Base-by-base conservation (phyloP, 345 rosid genomes). In the Eucalyptus pauciflora region DNA sequence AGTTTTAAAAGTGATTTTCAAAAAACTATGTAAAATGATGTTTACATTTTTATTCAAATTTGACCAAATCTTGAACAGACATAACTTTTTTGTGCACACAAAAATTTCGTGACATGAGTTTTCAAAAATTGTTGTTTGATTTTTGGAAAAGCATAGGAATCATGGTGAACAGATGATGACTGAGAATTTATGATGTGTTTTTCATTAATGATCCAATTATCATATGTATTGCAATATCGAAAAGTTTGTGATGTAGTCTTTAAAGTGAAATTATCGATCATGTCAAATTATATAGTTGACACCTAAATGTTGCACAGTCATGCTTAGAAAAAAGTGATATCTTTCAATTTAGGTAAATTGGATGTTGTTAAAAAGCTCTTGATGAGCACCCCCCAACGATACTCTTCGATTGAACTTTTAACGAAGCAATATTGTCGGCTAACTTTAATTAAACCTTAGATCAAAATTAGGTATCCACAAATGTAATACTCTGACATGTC, bases 251-350 rank as follows among this genome's bases (percentile, higher is more conserved):
- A 7, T 10, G 7, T n/a, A 16, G 2, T 64, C 0, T 14, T 64
- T 0, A 2, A 67, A 67, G 10, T n/a, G 22, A 27, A 67, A n/a
- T 31, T n/a, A 2, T 7, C 0, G 2, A 1, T 67, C 41, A 4
- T 31, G 41, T 67, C 5, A 67, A 15, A 67, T 67, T 17, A 7
- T 31, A 67, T 8, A n/a, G 20, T 25, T 29, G 18, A 8, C 6
- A 67, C 0, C 2, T 31, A 67, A 15, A 67, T 4, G 0, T 67
- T 0, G 0, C 6, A 31, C 0, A 1, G 11, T 0, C 2, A 3
- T 69, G 24, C 12, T 16, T 31, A 67, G 25, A 15, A 67, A 62
- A 31, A 31, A 67, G 79, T 8, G 18, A 67, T 67, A 67, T 31
- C 79, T 67, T 69, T 7, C 79, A 2, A n/a, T 67, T 15, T n/a